Evolutionary conservation across 2,329 filamentous ascomycete species (phyloP).

Genomic region (Dissoconium aciculare): DNA sequence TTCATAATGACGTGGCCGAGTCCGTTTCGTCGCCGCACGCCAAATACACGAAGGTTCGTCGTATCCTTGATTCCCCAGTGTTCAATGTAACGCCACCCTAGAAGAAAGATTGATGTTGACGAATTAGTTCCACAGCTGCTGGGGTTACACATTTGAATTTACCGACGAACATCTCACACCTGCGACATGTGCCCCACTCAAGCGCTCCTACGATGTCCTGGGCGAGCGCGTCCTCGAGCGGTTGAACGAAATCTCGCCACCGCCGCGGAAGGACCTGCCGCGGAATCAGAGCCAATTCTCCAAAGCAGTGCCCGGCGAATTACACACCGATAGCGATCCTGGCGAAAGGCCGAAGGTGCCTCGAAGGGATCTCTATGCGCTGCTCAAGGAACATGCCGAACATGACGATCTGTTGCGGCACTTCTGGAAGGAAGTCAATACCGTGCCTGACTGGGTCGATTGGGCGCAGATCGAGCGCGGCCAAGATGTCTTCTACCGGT

Average conservation of each 20-base stretch:
- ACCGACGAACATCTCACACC: constrained; percentile 47
- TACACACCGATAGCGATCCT: constrained; percentile 1
- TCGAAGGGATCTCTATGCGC: constrained; percentile 45
- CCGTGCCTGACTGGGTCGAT: constrained; percentile 59
- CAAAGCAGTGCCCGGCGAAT: constrained; percentile 4
- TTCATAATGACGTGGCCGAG: constrained; percentile 31
- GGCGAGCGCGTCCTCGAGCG: constrained; percentile 50
- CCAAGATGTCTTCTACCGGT: constrained; percentile 64
- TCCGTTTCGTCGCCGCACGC: constrained; percentile 28
- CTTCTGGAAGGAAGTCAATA: constrained; percentile 53
- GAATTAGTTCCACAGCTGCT: constrained; percentile 28
- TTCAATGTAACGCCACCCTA: neutral
- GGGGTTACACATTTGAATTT: constrained; percentile 57
- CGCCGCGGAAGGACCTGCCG: constrained; percentile 25
- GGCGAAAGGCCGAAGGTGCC: constrained; percentile 20
- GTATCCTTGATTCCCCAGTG: constrained; percentile 6
- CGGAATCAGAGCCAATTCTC: constrained; percentile 19
- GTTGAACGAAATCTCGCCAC: constrained; percentile 47
- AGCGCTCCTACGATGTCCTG: constrained; percentile 52
- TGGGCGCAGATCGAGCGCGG: constrained; percentile 61
- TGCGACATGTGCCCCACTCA: constrained; percentile 45
- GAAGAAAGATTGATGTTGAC: constrained; percentile 7
- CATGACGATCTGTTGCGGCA: constrained; percentile 40
- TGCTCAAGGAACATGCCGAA: constrained; percentile 44
- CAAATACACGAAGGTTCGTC: constrained; percentile 30